A percentile compares a stretch with the other conserved stretches of the same genome.
phyloP scores from a whole-genome alignment of 129 eudicot species.

The Tanacetum coccineum region DNA sequence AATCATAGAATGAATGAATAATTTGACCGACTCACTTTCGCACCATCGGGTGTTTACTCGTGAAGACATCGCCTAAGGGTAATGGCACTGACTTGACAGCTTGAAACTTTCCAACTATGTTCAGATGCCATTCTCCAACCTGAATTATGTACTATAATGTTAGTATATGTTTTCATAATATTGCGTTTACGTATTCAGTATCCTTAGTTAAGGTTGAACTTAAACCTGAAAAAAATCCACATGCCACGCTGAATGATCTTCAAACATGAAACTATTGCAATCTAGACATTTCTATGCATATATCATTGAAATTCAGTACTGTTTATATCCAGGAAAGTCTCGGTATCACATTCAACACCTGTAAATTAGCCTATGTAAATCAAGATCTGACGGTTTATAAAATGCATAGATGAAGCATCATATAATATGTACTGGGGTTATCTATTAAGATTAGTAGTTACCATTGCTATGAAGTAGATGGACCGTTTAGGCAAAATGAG shows the following conservation, averaged over 20 bases:
- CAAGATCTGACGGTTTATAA: not conserved
- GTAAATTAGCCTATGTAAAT: not conserved
- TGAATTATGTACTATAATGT: slow-evolving; percentile 9
- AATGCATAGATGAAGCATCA: not conserved
- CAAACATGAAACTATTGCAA: slow-evolving; percentile 50
- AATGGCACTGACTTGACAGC: slow-evolving; percentile 60
- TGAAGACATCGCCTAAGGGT: no score
- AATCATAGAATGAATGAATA: no score
- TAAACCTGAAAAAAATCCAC: slow-evolving; percentile 76
- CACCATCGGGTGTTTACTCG: no score
- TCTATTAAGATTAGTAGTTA: slow-evolving; percentile 6
- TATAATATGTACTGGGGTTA: not conserved
- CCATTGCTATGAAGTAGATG: no score
- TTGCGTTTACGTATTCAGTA: not conserved
- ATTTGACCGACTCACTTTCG: no score
- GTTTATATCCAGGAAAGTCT: slow-evolving; percentile 79
- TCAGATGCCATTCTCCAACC: slow-evolving; percentile 66
- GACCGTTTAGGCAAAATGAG: no score
- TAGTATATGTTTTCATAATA: not conserved
- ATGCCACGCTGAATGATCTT: slow-evolving; percentile 74
- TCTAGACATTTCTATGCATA: slow-evolving; percentile 44
- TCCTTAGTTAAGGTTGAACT: not conserved
- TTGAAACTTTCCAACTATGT: slow-evolving; percentile 56
- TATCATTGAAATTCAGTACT: slow-evolving; percentile 41
- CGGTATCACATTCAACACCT: slow-evolving; percentile 51